Conservation (phyloP, 495 filamentous ascomycete genomes). For the Aspergillus panamensis region DNA sequence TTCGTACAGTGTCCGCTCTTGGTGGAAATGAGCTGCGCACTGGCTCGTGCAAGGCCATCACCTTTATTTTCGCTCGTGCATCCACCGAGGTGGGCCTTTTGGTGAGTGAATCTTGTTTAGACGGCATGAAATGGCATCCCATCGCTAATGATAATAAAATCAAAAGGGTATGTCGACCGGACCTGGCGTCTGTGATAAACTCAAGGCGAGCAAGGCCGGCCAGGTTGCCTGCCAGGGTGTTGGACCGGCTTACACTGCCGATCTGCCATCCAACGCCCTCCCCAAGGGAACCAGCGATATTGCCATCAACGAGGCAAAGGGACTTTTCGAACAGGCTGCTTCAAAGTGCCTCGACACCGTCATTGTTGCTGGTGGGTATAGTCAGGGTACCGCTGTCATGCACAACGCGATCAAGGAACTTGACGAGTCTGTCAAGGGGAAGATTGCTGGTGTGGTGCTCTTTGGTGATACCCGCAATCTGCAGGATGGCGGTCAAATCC, state of each 20-base stretch:
- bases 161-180: slow-evolving; percentile 39
- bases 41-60: slow-evolving; percentile 42
- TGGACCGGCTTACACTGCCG: slow-evolving; percentile 31
- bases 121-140: not conserved
- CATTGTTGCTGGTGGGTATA: slow-evolving; percentile 53
- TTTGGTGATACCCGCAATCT: slow-evolving; percentile 56
- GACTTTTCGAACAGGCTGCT: slow-evolving; percentile 33
- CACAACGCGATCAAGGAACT: slow-evolving; percentile 45
- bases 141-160: not conserved
- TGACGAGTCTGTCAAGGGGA: slow-evolving; percentile 33
- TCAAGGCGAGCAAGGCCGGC: slow-evolving; percentile 24
- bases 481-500: slow-evolving; percentile 45
- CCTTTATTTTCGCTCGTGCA: slow-evolving; percentile 51
- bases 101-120: slow-evolving; percentile 23
- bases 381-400: slow-evolving; percentile 54
- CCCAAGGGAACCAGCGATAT: slow-evolving; percentile 27
- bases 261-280: slow-evolving; percentile 22
- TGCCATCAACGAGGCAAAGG: slow-evolving; percentile 40
- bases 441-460: slow-evolving; percentile 49
- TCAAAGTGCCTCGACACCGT: slow-evolving; percentile 50
- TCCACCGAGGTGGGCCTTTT: slow-evolving; percentile 50
- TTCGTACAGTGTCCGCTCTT: not conserved
- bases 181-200: slow-evolving; percentile 32
- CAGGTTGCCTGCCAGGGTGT: slow-evolving; percentile 35
- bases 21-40: slow-evolving; percentile 38